Evolutionary conservation across 139 green algal species (phyloP).

Genomic region (Chlorella sorokiniana): DNA sequence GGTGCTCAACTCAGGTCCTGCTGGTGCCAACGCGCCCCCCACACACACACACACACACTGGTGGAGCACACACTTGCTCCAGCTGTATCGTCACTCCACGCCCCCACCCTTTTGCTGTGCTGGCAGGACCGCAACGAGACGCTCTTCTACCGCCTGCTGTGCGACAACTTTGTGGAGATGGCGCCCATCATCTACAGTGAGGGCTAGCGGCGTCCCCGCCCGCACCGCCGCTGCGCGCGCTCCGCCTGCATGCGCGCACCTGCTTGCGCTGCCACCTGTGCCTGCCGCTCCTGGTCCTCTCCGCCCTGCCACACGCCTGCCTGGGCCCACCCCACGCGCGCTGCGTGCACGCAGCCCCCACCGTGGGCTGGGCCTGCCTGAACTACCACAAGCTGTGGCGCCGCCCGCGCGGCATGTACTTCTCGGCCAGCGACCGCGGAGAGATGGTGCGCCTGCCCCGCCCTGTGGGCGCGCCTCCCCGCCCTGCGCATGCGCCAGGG

Average conservation of each 20-base stretch:
- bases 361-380: slow-evolving; percentile 77
- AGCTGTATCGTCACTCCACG: neutral
- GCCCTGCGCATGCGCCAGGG: too few species aligned
- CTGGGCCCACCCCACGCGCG: neutral
- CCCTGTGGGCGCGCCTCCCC: too few species aligned
- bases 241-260: neutral
- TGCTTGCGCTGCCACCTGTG: too few species aligned
- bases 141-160: slow-evolving; percentile 86
- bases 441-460: slow-evolving; percentile 67
- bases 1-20: neutral
- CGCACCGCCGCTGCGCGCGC: neutral
- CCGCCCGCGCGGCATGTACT: slow-evolving; percentile 92
- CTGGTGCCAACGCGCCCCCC: too few species aligned
- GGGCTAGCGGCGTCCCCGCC: neutral
- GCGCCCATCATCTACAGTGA: slow-evolving; percentile 66
- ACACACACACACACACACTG: too few species aligned
- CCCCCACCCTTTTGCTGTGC: too few species aligned
- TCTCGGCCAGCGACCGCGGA: slow-evolving; percentile 75
- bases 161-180: slow-evolving; percentile 83
- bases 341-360: slow-evolving; percentile 44
- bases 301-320: neutral
- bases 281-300: too few species aligned
- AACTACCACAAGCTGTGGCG: slow-evolving; percentile 73
- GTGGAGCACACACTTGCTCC: neutral
- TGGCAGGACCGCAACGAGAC: slow-evolving; percentile 95